Conservation (phyloP, 257 asterid species). For the Nicotiana knightiana region DNA sequence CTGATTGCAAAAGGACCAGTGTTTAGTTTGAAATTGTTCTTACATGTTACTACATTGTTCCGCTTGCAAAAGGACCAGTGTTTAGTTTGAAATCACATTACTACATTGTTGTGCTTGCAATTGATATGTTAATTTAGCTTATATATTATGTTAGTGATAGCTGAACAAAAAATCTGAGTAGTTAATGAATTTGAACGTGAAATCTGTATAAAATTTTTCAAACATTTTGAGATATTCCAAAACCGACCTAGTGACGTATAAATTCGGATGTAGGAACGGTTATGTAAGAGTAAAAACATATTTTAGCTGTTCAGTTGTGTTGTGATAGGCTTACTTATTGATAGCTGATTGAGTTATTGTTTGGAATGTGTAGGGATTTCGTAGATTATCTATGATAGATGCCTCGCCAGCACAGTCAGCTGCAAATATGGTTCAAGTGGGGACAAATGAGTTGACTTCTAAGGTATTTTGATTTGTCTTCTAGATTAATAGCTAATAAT, state of each 20-base stretch:
- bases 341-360: not conserved
- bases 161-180: not conserved
- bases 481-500: not conserved
- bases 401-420: too few relatives aligned
- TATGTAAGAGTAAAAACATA: not conserved
- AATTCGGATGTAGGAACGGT: not conserved
- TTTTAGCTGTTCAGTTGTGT: not conserved
- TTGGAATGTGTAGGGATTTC: too few relatives aligned
- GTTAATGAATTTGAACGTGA: not conserved
- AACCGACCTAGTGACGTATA: not conserved
- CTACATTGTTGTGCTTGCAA: too few relatives aligned
- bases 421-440: too few relatives aligned
- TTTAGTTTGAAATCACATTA: too few relatives aligned
- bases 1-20: too few relatives aligned
- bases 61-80: too few relatives aligned
- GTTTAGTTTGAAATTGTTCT: too few relatives aligned
- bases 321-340: not conserved
- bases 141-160: not conserved
- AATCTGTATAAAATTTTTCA: not conserved
- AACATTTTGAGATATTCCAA: not conserved
- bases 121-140: not conserved
- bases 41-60: too few relatives aligned
- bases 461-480: slow-evolving; percentile 37
- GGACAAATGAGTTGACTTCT: slow-evolving; percentile 50
- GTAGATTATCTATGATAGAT: too few relatives aligned